Percentiles rank a stretch among this genome's conserved stretches.
Evolutionary conservation across 164 flowering plant genomes (phyloP).

Genomic region (Cinnamomum chago): DNA sequence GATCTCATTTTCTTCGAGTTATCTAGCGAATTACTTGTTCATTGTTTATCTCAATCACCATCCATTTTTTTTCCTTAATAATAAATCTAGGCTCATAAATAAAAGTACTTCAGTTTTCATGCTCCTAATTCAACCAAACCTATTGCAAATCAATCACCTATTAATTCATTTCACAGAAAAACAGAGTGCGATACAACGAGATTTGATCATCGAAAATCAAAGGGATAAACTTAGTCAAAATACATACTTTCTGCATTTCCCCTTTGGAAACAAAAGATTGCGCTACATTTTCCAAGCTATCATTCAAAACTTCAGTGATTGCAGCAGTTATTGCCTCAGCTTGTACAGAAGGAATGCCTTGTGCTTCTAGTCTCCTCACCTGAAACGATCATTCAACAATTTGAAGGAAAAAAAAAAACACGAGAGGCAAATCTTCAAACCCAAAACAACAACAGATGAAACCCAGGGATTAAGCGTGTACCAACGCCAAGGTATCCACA

Average conservation of each 20-base stretch:
- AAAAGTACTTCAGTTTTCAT: neutral
- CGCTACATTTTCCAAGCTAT: constrained; percentile 70
- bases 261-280: constrained; percentile 51
- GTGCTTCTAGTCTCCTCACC: constrained; percentile 72
- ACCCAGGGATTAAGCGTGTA: constrained; percentile 11
- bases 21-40: too few relatives aligned
- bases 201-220: neutral
- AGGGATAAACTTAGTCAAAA: too few relatives aligned
- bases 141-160: too few relatives aligned
- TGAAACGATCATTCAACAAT: constrained; percentile 10
- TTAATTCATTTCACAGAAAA: neutral
- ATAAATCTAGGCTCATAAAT: too few relatives aligned
- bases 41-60: too few relatives aligned
- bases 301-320: constrained; percentile 70
- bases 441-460: neutral
- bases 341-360: constrained; percentile 71
- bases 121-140: neutral
- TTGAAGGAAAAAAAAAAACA: neutral
- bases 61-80: too few relatives aligned
- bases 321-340: constrained; percentile 86
- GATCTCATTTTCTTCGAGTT: too few relatives aligned
- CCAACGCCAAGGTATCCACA: constrained; percentile 71
- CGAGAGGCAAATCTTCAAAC: neutral
- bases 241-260: constrained; percentile 72
- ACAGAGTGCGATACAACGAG: neutral